Conservation (phyloP, 1,139 yeast species). For the Geotrichum siamense region DNA sequence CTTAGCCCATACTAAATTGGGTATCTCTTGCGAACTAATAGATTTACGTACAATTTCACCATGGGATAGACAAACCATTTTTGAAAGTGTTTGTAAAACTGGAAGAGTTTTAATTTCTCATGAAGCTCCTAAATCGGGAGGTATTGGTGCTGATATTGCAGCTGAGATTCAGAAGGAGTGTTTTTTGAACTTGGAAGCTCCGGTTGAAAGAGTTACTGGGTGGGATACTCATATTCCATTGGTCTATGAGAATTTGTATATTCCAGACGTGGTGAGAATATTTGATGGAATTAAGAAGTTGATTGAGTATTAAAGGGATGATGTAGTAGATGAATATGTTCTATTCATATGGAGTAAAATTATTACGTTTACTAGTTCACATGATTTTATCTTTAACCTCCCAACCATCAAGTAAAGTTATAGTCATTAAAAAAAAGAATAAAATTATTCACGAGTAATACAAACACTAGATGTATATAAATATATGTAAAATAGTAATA, state of each 20-base stretch:
- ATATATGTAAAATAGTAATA: no score
- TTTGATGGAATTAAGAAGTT: conserved; percentile 32
- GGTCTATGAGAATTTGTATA: conserved; percentile 31
- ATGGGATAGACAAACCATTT: conserved; percentile 35
- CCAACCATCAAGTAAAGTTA: no score
- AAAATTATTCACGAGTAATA: no score
- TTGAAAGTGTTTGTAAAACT: conserved; percentile 31
- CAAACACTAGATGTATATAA: no score
- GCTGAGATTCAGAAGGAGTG: conserved; percentile 34
- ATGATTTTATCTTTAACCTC: no score
- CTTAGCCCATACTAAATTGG: conserved; percentile 29
- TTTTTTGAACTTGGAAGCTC: conserved; percentile 33
- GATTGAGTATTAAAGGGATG: conserved; percentile 26
- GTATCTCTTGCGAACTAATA: conserved; percentile 32
- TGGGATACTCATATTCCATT: conserved; percentile 34
- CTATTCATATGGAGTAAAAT: no score
- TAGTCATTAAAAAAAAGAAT: no score
- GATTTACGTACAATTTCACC: conserved; percentile 35
- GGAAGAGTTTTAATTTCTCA: conserved; percentile 34
- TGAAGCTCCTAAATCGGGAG: conserved; percentile 32
- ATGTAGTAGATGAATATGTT: no score
- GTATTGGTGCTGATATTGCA: conserved; percentile 34
- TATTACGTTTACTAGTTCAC: no score
- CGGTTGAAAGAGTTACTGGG: conserved; percentile 34
- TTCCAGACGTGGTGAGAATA: conserved; percentile 34